Percentiles rank a stretch among this genome's conserved stretches.
phyloP scores from a whole-genome alignment of 805 yeast species.

The Sugiyamaella lignohabitans region DNA sequence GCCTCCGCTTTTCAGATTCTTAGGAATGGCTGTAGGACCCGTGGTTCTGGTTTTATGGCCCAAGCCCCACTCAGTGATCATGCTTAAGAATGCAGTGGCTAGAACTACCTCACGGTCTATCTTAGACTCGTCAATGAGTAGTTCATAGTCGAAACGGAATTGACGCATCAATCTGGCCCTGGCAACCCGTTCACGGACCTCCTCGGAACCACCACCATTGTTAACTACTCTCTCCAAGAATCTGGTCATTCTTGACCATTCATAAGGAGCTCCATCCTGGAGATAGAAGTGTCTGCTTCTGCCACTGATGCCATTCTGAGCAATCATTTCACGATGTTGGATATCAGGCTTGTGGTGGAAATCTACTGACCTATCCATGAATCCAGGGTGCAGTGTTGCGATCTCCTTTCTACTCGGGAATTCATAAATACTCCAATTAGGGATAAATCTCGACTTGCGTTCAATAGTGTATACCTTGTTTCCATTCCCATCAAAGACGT shows the following conservation, averaged over 20 bases:
- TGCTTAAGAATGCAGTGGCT: constrained; percentile 55
- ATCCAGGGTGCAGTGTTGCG: constrained; percentile 47
- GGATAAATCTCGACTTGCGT: constrained; percentile 41
- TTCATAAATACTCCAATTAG: constrained; percentile 47
- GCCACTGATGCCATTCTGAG: constrained; percentile 37
- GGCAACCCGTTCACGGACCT: constrained; percentile 47
- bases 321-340: constrained; percentile 39
- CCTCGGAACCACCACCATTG: constrained; percentile 53
- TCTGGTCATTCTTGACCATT: constrained; percentile 50
- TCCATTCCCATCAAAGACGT: constrained; percentile 46
- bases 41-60: constrained; percentile 48
- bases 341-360: constrained; percentile 43
- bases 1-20: background rate
- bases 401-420: constrained; percentile 42
- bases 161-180: constrained; percentile 51
- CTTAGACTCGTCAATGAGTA: constrained; percentile 43
- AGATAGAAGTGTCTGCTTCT: constrained; percentile 43
- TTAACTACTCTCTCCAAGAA: constrained; percentile 47
- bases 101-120: constrained; percentile 48
- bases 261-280: constrained; percentile 47
- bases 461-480: constrained; percentile 45
- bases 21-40: constrained; percentile 39
- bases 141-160: constrained; percentile 53
- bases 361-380: constrained; percentile 40
- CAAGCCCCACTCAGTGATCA: constrained; percentile 63